These are phyloP conservation scores for Rhodosorus marinus DNA, from an alignment of 23 red algal species.

Conservation along the genomic window DNA sequence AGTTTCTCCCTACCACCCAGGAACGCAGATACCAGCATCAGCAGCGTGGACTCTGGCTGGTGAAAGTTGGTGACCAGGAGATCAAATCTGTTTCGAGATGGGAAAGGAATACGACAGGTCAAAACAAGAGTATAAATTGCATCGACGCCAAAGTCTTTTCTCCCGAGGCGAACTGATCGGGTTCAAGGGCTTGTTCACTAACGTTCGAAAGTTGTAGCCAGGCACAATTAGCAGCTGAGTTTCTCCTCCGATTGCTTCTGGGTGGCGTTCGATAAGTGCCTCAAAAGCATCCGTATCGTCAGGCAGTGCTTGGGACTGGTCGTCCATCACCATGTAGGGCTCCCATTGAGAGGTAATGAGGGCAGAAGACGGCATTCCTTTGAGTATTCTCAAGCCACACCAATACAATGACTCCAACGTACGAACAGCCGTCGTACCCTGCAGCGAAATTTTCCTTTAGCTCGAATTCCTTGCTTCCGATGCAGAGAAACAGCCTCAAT, in stretches of 20 bases:
- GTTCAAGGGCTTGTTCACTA: constrained; percentile 5
- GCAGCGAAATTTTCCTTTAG: too few relatives aligned
- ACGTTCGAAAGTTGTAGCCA: constrained; percentile 47
- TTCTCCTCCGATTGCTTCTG: neutral
- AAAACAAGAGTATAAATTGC: too few relatives aligned
- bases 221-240: constrained; percentile 90
- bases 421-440: constrained; percentile 74
- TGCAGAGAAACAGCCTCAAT: too few relatives aligned
- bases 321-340: constrained; percentile 13
- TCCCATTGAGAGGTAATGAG: constrained; percentile 42
- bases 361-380: neutral
- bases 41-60: constrained; percentile 76
- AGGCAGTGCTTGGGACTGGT: neutral
- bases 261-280: neutral
- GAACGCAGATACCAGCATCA: constrained; percentile 92
- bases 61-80: constrained; percentile 95
- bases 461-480: too few relatives aligned
- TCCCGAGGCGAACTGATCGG: neutral
- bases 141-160: too few relatives aligned
- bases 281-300: neutral
- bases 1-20: neutral
- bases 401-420: constrained; percentile 86
- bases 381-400: constrained; percentile 45
- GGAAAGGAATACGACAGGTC: neutral
- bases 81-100: constrained; percentile 13